Base-by-base conservation (phyloP, 148 eudicot genomes). In the Spergularia marina region DNA sequence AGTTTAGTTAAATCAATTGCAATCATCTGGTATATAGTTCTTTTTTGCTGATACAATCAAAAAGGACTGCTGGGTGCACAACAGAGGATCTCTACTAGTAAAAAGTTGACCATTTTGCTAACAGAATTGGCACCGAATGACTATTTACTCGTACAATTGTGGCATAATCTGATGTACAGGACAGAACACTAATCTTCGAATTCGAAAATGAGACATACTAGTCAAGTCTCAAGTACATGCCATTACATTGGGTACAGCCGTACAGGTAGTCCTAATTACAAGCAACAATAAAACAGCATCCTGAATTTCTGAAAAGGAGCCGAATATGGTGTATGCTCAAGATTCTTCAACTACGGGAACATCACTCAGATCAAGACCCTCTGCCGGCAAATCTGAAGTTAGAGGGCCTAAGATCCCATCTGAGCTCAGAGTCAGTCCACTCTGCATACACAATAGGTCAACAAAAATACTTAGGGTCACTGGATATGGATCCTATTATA, bases 361-460 rank as follows among this genome's bases (percentile, higher is more conserved):
- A 41, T 88, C 89, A 55, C 84, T 88, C 73, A 92, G 82, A 83
- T 92, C 96, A 58, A 90, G 73, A 80, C 97, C 94, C 40, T 89
- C 94, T 17, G 79, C 89, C 12, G 97, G 94, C 79, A 88, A 82
- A 71, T 89, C 94, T 16, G 88, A 55, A 14, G 76, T 61, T 53
- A 95, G 84, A 17, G 99, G 85, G 51, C 92, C 91, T 75, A 92
- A 78, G 56, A 90, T 87, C 71, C 92, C 96, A 11, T 95, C 96
- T 10, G 97, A 83, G 81, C 85, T 90, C 51, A 95, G 81, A 21
- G 91, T 90, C 84, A 92, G 83, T 68, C 92, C 96, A 69, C 97
- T 95, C 98, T 95, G 94, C 87, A 80, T 71, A 68, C 18, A 21
- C 51, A 47, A 12, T 40, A 34, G 49, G 2, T 64, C 56, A 10